These are phyloP conservation scores for Endoconidiophora laricicola DNA, from an alignment of 2,329 filamentous ascomycete species.

Conservation along the genomic window DNA sequence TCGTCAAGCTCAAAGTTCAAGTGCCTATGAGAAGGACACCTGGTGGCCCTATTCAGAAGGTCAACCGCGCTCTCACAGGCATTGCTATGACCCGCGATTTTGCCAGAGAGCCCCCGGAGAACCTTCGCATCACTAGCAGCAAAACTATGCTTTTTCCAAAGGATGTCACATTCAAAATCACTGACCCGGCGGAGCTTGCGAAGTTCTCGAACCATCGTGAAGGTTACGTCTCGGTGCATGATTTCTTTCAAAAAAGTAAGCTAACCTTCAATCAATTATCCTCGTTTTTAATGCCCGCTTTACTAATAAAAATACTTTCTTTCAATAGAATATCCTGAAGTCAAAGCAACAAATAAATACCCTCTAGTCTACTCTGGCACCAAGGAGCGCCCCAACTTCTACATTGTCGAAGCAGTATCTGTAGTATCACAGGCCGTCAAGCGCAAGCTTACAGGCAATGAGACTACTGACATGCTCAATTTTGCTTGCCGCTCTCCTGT, in stretches of 20 bases:
- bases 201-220: conserved; percentile 16
- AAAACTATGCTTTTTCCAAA: conserved; percentile 1
- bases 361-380: conserved; percentile 54
- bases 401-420: conserved; percentile 49
- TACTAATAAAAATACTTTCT: background rate
- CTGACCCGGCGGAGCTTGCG: conserved; percentile 19
- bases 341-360: conserved; percentile 21
- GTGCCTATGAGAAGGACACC: conserved; percentile 6
- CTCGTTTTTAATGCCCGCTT: background rate
- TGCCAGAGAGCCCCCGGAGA: background rate
- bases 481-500: conserved; percentile 54
- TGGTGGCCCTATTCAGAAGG: conserved; percentile 2
- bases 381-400: conserved; percentile 37
- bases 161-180: conserved; percentile 19
- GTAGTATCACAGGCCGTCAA: conserved; percentile 43
- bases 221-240: conserved; percentile 23
- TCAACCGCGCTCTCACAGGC: conserved; percentile 1
- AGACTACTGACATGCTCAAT: conserved; percentile 52
- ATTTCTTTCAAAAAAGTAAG: conserved; percentile 31
- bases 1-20: conserved; percentile 5
- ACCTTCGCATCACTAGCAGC: background rate
- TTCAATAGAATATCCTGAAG: conserved; percentile 21
- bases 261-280: background rate
- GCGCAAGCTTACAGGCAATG: conserved; percentile 39
- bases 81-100: conserved; percentile 3